Base-by-base conservation (phyloP, 768 basidiomycete genomes). In the Xerocomus brunneocitrinus region DNA sequence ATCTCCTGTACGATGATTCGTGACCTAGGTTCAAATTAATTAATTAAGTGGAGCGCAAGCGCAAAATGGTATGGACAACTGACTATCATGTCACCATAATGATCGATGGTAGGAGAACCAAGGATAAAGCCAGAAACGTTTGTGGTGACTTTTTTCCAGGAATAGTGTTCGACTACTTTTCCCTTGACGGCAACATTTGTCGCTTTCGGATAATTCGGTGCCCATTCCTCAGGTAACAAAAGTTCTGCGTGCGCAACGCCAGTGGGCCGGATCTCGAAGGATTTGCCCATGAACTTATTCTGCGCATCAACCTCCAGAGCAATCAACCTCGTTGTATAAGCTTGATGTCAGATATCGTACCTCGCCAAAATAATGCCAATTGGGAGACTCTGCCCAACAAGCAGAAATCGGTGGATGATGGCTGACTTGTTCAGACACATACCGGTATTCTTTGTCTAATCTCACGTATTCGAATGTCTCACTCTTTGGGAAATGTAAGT, bases 401-500 rank as follows among this genome's bases (percentile, higher is more conserved):
- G 95, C 94, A 4, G 91, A 93, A 47, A 98, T 93, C 0, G 95
- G 95, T 5, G 95, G 95, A 69, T 98, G 95, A 69, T 98, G 95
- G 64, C 88, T 93, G 56, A 98, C 95, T 78, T 98, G 95, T 66
- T 99, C 95, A 1, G 91, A 93, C 34, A 95, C 72, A 65, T 98
- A 99, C 32, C 92, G 82, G 67, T 95, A 98, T 67, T 90, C 80
- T 65, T 87, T 89, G 63, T 95, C 91, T 32, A 90, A 67, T 49
- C 88, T 77, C 32, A 90, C 91, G 64, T 97, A 95, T 70, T 98
- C 95, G 61, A 95, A 98, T 3, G 93, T 95, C 70, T 98, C 95
- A 63, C 86, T 82, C 83, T 93, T 61, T 35, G 13, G 9, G 5
- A 27, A 19, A 27, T 14, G 22, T 40, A 49, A 54, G 41, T 19